Conservation (phyloP, 345 rosid genomes). For the Stellera chamaejasme region DNA sequence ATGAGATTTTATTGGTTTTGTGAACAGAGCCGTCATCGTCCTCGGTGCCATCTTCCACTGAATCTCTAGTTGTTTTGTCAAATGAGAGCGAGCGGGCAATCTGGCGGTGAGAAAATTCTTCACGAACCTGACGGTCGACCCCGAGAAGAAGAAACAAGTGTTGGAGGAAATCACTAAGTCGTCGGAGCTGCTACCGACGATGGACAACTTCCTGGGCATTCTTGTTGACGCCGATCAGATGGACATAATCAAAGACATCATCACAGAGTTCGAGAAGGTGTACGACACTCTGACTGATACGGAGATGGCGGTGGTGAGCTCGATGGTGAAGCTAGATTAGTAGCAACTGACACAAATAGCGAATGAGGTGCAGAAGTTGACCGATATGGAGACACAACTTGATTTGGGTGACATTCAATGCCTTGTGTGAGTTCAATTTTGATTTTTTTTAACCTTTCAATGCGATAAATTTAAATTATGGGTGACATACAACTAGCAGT, state of each 20-base stretch:
- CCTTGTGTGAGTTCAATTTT: slow-evolving; percentile 25
- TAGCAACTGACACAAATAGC: slow-evolving; percentile 81
- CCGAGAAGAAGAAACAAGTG: slow-evolving; percentile 42
- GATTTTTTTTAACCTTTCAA: no score
- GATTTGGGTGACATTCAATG: slow-evolving; percentile 70
- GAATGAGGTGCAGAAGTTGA: slow-evolving; percentile 86
- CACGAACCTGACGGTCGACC: slow-evolving; percentile 42
- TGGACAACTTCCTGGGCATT: slow-evolving; percentile 61
- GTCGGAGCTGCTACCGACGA: slow-evolving; percentile 41
- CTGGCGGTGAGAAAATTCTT: slow-evolving; percentile 40
- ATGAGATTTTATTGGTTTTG: no score
- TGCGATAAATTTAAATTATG: no score
- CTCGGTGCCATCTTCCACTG: no score
- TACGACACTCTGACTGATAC: slow-evolving; percentile 64
- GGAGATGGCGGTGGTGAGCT: slow-evolving; percentile 69
- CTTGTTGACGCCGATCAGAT: slow-evolving; percentile 58
- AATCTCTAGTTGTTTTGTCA: no score
- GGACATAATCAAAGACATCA: slow-evolving; percentile 51
- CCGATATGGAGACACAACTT: slow-evolving; percentile 70
- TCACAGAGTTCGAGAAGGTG: slow-evolving; percentile 61
- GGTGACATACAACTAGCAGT: no score
- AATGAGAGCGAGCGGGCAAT: slow-evolving; percentile 11
- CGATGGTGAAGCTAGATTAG: slow-evolving; percentile 70
- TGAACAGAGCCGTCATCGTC: no score
- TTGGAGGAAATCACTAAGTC: slow-evolving; percentile 52